Conservation (phyloP, 148 eudicot genomes). For the Salicornia ramosissima region DNA sequence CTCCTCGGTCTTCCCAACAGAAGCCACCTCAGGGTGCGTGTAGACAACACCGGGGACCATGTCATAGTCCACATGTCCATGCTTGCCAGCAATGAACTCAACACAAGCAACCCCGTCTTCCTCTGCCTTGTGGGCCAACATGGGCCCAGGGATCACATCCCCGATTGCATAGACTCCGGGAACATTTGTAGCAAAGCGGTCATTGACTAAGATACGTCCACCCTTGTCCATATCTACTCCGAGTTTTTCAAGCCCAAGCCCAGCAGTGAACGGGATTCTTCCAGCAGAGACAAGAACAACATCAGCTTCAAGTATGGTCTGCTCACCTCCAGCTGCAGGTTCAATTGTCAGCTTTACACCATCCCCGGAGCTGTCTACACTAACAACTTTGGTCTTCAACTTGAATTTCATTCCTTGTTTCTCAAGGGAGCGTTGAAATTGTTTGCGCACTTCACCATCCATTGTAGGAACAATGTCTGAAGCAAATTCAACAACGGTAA, state of each 20-base stretch:
- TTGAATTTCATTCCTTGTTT: slow-evolving; percentile 94
- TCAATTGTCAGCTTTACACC: slow-evolving; percentile 71
- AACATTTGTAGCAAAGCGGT: slow-evolving; percentile 61
- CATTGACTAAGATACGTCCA: slow-evolving; percentile 68
- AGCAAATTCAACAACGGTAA: slow-evolving; percentile 86
- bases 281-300: slow-evolving; percentile 94
- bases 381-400: slow-evolving; percentile 87
- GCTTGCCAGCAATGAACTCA: slow-evolving; percentile 87
- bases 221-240: slow-evolving; percentile 81
- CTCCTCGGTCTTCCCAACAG: slow-evolving; percentile 95
- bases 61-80: slow-evolving; percentile 92
- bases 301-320: slow-evolving; percentile 71
- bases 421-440: slow-evolving; percentile 86
- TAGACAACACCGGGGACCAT: slow-evolving; percentile 90
- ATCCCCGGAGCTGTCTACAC: slow-evolving; percentile 60
- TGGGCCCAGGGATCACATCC: slow-evolving; percentile 96
- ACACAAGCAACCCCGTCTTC: slow-evolving; percentile 96
- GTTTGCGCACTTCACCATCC: slow-evolving; percentile 87
- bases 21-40: slow-evolving; percentile 95
- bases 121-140: slow-evolving; percentile 98
- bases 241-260: slow-evolving; percentile 71
- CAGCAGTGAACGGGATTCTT: slow-evolving; percentile 68
- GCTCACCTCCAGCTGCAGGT: slow-evolving; percentile 87
- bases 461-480: slow-evolving; percentile 82
- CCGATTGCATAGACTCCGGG: slow-evolving; percentile 80